Conservation (phyloP, 2,329 filamentous ascomycete species). For the Chaetoscypha palmicola region DNA sequence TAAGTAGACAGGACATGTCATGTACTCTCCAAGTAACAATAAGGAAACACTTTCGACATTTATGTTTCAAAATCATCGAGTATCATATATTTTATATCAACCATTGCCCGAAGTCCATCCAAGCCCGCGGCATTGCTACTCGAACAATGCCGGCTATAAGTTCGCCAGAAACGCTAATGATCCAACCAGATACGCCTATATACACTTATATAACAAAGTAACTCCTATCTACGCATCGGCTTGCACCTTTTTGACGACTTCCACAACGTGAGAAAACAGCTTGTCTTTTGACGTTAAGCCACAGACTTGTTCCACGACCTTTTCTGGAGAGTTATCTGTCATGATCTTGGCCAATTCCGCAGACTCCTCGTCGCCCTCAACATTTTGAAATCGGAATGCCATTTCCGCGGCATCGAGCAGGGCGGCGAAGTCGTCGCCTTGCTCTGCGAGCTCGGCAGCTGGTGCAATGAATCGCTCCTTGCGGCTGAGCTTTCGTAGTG, state of each 20-base stretch:
- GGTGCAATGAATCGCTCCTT: conserved; percentile 96
- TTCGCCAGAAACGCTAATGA: conserved; percentile 12
- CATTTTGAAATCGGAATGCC: conserved; percentile 91
- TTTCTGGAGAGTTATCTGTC: conserved; percentile 62
- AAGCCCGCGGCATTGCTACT: not conserved
- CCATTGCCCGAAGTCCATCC: too few relatives aligned
- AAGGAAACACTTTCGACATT: too few relatives aligned
- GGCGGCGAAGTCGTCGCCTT: conserved; percentile 62
- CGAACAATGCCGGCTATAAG: conserved; percentile 1
- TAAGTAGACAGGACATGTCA: too few relatives aligned
- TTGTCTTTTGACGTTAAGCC: conserved; percentile 71
- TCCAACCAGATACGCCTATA: conserved; percentile 11
- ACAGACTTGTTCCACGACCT: conserved; percentile 73
- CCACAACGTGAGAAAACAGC: conserved; percentile 67
- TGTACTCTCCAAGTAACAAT: too few relatives aligned
- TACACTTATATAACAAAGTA: conserved; percentile 6
- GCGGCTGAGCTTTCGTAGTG: conserved; percentile 85
- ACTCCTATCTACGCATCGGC: conserved; percentile 30
- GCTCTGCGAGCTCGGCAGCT: conserved; percentile 80
- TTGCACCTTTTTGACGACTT: conserved; percentile 80
- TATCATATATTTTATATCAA: not conserved
- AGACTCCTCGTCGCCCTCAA: conserved; percentile 87
- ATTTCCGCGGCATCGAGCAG: conserved; percentile 82
- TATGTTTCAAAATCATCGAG: too few relatives aligned
- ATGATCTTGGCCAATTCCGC: conserved; percentile 80